phyloP scores from a whole-genome alignment of 2,329 filamentous ascomycete genomes.

The Colletotrichum endophyticum region DNA sequence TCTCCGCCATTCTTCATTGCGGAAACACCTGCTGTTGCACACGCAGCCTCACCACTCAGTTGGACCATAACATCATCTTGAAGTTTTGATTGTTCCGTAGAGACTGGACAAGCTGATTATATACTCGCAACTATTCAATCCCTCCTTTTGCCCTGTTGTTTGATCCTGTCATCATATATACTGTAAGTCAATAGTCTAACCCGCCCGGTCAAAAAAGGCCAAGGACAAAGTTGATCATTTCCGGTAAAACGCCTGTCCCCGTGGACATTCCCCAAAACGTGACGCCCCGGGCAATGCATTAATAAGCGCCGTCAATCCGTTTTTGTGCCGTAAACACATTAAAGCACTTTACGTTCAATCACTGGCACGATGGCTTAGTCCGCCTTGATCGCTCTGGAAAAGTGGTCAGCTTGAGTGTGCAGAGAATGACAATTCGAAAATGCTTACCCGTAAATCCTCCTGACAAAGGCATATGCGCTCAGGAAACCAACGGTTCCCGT shows the following conservation, averaged over 20 bases:
- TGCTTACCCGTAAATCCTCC: conserved; percentile 79
- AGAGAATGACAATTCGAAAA: neutral
- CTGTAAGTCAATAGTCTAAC: neutral
- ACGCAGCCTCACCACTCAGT: neutral
- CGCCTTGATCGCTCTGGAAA: conserved; percentile 54
- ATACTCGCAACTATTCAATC: neutral
- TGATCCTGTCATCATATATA: conserved; percentile 15
- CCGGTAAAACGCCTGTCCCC: conserved; percentile 8
- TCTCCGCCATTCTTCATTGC: too few relatives aligned
- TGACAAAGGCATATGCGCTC: conserved; percentile 82
- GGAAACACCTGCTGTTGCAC: neutral
- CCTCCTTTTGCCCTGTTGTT: neutral
- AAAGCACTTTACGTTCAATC: neutral
- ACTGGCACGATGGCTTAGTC: conserved; percentile 36
- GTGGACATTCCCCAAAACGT: neutral
- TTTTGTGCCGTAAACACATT: neutral
- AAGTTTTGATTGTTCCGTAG: neutral
- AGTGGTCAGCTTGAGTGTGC: conserved; percentile 2
- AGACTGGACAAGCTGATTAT: conserved; percentile 1
- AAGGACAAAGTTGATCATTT: neutral
- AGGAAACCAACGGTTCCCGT: conserved; percentile 87
- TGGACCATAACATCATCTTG: neutral
- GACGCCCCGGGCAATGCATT: conserved; percentile 11
- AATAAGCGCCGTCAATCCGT: neutral
- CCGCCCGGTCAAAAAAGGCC: neutral